These are phyloP conservation scores for Diaporthe ampelina DNA, from an alignment of 2,329 filamentous ascomycete genomes.

Conservation along the genomic window DNA sequence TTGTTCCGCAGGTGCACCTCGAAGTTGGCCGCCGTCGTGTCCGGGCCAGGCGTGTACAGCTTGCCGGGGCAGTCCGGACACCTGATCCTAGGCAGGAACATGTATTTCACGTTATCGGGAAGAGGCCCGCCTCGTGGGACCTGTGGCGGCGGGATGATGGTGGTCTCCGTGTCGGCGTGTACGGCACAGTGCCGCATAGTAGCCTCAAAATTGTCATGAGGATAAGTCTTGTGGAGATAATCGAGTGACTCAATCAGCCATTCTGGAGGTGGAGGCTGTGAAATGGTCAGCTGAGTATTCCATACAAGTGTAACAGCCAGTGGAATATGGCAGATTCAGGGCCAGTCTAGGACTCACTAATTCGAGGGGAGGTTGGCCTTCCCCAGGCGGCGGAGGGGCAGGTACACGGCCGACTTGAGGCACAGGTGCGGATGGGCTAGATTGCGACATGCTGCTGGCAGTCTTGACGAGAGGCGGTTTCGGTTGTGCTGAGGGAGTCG, in stretches of 20 bases:
- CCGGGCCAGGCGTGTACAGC: conserved; percentile 91
- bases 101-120: conserved; percentile 78
- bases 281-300: conserved; percentile 42
- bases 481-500: conserved; percentile 54
- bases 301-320: conserved; percentile 42
- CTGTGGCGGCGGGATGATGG: conserved; percentile 64
- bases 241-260: conserved; percentile 86
- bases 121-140: conserved; percentile 62
- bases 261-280: conserved; percentile 83
- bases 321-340: conserved; percentile 39
- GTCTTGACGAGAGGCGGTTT: conserved; percentile 40
- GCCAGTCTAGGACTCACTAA: conserved; percentile 68
- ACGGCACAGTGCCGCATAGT: conserved; percentile 92
- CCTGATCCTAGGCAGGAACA: conserved; percentile 89
- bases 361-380: conserved; percentile 68
- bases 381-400: conserved; percentile 73
- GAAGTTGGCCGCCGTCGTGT: conserved; percentile 88
- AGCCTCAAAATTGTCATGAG: conserved; percentile 87
- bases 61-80: conserved; percentile 95
- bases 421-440: conserved; percentile 59
- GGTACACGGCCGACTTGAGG: conserved; percentile 73
- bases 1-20: conserved; percentile 92
- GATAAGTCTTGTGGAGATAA: conserved; percentile 78
- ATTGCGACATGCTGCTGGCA: conserved; percentile 40
- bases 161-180: conserved; percentile 77